These are phyloP conservation scores for Diatrype stigma DNA, from an alignment of 2,329 filamentous ascomycete species.

Conservation along the genomic window DNA sequence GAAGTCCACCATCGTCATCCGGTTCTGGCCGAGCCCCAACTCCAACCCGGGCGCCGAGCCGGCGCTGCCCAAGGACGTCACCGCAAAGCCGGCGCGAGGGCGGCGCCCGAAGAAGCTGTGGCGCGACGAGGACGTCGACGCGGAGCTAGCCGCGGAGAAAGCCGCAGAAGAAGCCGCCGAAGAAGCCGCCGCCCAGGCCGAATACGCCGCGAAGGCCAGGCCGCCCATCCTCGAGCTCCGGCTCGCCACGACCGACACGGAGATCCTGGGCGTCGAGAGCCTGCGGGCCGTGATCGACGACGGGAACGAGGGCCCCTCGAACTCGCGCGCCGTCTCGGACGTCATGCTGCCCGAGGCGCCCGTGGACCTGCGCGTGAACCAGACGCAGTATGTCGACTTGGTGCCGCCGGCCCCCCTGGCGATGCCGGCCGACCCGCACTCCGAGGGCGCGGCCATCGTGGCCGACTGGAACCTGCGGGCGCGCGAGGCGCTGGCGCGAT, in stretches of 20 bases:
- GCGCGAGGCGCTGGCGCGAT: too few relatives aligned
- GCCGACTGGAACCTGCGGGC: constrained; percentile 23
- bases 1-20: constrained; percentile 38
- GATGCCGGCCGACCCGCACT: not conserved
- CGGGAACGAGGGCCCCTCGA: too few relatives aligned
- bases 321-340: constrained; percentile 36
- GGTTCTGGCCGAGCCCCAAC: constrained; percentile 35
- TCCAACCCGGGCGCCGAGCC: not conserved
- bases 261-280: constrained; percentile 27
- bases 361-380: constrained; percentile 46
- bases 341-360: constrained; percentile 40
- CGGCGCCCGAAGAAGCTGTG: too few relatives aligned
- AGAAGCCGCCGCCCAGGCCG: constrained; percentile 2
- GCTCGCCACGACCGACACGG: constrained; percentile 29
- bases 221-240: constrained; percentile 34
- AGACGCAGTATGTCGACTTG: constrained; percentile 31
- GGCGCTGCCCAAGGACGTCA: not conserved
- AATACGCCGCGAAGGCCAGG: constrained; percentile 14
- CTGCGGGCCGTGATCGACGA: constrained; percentile 36
- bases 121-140: not conserved
- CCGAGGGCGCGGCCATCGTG: constrained; percentile 14
- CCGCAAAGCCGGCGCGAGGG: too few relatives aligned
- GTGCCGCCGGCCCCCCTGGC: constrained; percentile 13
- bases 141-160: not conserved
- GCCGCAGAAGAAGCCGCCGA: not conserved